A percentile compares a stretch with the other conserved stretches of the same genome.
phyloP scores from a whole-genome alignment of 106 monocot genomes.

The Dendrobium nobile region DNA sequence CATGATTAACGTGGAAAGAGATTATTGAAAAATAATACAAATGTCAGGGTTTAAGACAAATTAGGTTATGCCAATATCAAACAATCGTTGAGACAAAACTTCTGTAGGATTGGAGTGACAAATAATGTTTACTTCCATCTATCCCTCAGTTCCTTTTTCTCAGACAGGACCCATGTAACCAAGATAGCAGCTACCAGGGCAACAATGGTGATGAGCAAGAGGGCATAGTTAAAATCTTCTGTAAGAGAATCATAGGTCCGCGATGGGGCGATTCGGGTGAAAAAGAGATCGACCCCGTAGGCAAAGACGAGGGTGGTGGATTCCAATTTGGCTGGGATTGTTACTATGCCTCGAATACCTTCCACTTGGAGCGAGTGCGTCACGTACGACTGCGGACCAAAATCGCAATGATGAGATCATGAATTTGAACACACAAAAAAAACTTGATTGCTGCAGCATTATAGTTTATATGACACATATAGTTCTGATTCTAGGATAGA shows the following conservation, averaged over 20 bases:
- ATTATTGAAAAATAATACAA: slow-evolving; percentile 4
- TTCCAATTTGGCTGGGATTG: slow-evolving; percentile 79
- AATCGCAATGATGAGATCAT: not conserved
- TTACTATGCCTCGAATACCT: slow-evolving; percentile 68
- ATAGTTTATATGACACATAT: no score
- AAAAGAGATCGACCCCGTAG: slow-evolving; percentile 92
- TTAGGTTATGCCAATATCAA: not conserved
- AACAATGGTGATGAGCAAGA: slow-evolving; percentile 83
- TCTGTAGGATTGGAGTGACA: not conserved
- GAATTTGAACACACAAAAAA: not conserved
- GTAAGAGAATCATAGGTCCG: slow-evolving; percentile 94
- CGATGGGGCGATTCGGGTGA: slow-evolving; percentile 87
- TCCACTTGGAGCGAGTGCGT: slow-evolving; percentile 97
- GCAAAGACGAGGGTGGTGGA: slow-evolving; percentile 85
- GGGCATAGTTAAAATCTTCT: slow-evolving; percentile 94
- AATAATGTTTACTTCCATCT: slow-evolving; percentile 65
- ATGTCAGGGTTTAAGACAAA: not conserved
- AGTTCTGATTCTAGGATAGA: no score
- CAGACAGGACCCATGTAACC: slow-evolving; percentile 74
- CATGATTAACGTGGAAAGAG: not conserved
- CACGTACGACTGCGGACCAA: slow-evolving; percentile 51
- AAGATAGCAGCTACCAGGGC: slow-evolving; percentile 72
- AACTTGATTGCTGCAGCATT: no score
- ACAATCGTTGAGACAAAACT: slow-evolving; percentile 7
- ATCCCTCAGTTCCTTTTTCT: slow-evolving; percentile 83